Percentiles rank a stretch among this genome's conserved stretches.
These are phyloP conservation scores for Aspergillus bridgeri DNA, from an alignment of 495 filamentous ascomycete genomes.

Conservation along the genomic window DNA sequence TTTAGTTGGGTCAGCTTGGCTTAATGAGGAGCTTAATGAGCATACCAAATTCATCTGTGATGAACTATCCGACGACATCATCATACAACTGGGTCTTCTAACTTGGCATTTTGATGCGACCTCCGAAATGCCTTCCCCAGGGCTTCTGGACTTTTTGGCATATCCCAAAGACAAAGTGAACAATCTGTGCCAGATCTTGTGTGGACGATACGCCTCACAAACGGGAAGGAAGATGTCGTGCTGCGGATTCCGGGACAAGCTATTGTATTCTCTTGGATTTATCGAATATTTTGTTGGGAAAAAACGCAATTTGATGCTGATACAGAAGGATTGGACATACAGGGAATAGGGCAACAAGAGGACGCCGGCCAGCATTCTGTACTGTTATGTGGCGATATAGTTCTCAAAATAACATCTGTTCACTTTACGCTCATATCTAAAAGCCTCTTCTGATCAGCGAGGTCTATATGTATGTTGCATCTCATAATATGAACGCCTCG, in stretches of 20 bases:
- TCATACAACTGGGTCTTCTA: not conserved
- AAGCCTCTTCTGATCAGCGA: no score
- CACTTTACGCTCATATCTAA: no score
- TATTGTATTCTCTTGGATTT: not conserved
- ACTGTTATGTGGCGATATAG: no score
- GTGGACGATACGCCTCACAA: not conserved
- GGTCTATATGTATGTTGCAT: no score
- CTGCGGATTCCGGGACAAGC: not conserved
- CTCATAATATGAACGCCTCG: no score
- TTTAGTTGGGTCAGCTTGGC: no score
- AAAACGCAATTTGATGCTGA: not conserved
- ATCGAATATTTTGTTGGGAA: not conserved
- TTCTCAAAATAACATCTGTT: no score
- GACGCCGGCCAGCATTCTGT: not conserved
- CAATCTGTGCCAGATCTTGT: not conserved
- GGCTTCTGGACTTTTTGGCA: not conserved
- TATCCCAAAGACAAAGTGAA: not conserved
- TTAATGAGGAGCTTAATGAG: not conserved
- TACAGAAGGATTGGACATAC: not conserved
- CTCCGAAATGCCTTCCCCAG: not conserved
- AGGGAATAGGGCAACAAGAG: not conserved
- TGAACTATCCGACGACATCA: not conserved
- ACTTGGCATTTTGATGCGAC: conserved; percentile 2
- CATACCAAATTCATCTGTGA: not conserved
- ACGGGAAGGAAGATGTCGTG: not conserved